Percentiles rank a stretch among this genome's conserved stretches.
These are phyloP conservation scores for Jaapia argillacea DNA, from an alignment of 768 basidiomycete species.

Conservation along the genomic window DNA sequence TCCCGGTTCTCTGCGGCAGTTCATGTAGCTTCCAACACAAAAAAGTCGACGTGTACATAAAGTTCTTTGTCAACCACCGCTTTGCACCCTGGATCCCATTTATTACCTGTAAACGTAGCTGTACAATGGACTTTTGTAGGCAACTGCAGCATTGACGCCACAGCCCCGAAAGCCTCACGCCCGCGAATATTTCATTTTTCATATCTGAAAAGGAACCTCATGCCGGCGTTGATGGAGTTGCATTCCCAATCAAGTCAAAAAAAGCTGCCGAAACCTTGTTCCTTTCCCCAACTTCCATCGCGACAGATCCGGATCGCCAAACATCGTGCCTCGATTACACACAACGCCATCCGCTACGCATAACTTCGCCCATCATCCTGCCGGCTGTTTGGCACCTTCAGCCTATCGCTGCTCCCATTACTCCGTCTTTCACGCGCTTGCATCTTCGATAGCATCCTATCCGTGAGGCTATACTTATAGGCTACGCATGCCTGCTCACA, in stretches of 20 bases:
- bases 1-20: neutral
- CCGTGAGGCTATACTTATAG: too few relatives aligned
- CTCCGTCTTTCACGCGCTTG: too few relatives aligned
- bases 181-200: conserved; percentile 3
- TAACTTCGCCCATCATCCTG: too few relatives aligned
- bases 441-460: too few relatives aligned
- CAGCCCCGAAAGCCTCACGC: neutral
- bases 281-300: too few relatives aligned
- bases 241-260: conserved; percentile 14
- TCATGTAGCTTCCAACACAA: neutral
- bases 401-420: too few relatives aligned
- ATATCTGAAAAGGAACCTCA: conserved; percentile 6
- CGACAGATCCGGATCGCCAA: too few relatives aligned
- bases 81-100: neutral
- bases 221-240: conserved; percentile 18
- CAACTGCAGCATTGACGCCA: neutral
- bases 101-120: neutral
- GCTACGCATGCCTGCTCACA: too few relatives aligned
- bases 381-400: too few relatives aligned
- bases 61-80: neutral
- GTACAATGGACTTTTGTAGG: neutral
- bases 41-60: neutral
- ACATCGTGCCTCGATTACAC: too few relatives aligned
- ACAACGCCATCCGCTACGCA: too few relatives aligned
- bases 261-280: conserved; percentile 16